Evolutionary conservation across 306 rosid species (phyloP), one percentile per base, ranked within the genome.

Genomic region (Acacia crassicarpa): DNA sequence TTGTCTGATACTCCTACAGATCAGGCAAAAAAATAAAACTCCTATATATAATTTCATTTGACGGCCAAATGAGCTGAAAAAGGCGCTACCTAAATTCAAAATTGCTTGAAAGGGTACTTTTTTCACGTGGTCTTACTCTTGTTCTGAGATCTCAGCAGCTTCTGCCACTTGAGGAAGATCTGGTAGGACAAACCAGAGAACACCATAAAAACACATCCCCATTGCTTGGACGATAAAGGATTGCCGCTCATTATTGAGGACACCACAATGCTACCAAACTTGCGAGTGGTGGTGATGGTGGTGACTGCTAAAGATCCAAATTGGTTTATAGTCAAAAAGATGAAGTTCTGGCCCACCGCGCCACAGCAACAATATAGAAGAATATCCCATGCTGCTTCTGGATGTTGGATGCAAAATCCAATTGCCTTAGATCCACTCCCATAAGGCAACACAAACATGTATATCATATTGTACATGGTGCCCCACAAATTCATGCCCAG

Each of bases 401-500:
- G 97, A 84, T 93, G 90, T 75, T 79, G 86, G 83, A 80, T 83
- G 89, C 98, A 93, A 85, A 96, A 93, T 46, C 79, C 87, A 83
- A 96, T 85, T 49, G 97, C 97, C 76, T 90, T 96, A 74, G 62
- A 92, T 73, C 99, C 99, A 17, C 86, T 89, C 32, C 84, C 97
- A 1, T 40, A 81, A 5, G 97, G 97, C 98, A 91, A 93, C 73
- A 92, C 97, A 66, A 96, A 96, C 97, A 93, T 93, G 90, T 90
- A 95, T 72, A 92, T 48, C 90, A 90, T 72, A 84, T 95, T 93
- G 86, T 91, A 95, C 77, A 93, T 85, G 84, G 99, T 93, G 66
- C 98, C 98, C 98, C 99, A 95, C 80, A 95, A 87, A 85, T 95
- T 95, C 99, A 95, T 95, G 75, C 99, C 99, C 83, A 93, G 84